Base-by-base conservation (phyloP, 257 asterid species). In the Capsicum rhomboideum region DNA sequence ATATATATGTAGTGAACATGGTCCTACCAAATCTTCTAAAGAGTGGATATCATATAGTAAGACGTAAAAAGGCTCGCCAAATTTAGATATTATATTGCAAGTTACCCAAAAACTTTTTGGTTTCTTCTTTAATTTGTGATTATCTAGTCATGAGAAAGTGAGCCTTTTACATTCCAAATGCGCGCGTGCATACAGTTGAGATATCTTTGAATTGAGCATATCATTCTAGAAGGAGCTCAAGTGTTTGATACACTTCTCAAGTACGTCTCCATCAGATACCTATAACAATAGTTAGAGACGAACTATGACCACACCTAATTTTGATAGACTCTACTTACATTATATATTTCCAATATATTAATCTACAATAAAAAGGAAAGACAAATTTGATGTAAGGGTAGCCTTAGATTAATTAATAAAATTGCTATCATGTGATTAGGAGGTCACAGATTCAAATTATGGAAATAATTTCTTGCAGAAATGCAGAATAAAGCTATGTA, bases 21-120 rank as follows among this genome's bases (percentile, higher is more conserved):
- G 83, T 54, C 81, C 84, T 79, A 52, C 81, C 74, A 66, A 79
- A 84, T 84, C 86, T 79, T 79, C 81, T 77, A 53, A 79, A 79
- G n/a, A 34, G 80, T 77, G 79, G 78, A 72, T 37, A 49, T 63
- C 46, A 31, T 44, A 29, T 42, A 13, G 4, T 18, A 69, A 40
- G 29, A 69, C 54, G 17, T n/a, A 21, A 69, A 56, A 12, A 31
- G n/a, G 79, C 79, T 71, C 6, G 37, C 56, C 79, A 42, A n/a
- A 21, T 44, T 11, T 72, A 6, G 31, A 71, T n/a, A 21, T 12
- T 69, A 56, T 58, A 40, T 72, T 2, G 10, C 29, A 21, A 31
- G 37, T 21, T 44, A 13, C 58, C 80, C 18, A 11, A 21, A 21
- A 34, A 34, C 26, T 11, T 71, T 71, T 10, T 21, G 16, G 55